Percentiles rank a stretch among this genome's conserved stretches.
Conservation (phyloP, 805 yeast genomes). For the Wickerhamomyces bovis region DNA sequence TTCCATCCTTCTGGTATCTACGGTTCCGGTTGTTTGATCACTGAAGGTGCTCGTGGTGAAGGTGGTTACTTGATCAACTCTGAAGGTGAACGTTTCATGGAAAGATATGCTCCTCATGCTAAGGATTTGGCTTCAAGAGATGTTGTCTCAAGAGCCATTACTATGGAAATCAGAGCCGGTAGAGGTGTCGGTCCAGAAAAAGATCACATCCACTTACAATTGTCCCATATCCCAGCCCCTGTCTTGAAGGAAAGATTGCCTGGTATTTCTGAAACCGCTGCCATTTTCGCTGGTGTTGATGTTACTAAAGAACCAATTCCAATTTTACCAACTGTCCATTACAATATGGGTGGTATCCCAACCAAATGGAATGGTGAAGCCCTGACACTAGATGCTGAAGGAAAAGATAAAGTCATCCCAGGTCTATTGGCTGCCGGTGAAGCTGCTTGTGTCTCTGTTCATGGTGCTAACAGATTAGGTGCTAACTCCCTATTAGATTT, state of each 20-base stretch:
- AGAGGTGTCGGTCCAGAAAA: slow-evolving; percentile 97
- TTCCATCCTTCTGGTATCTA: slow-evolving; percentile 99
- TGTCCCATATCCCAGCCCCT: slow-evolving; percentile 87
- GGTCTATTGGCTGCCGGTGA: slow-evolving; percentile 98
- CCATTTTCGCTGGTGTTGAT: slow-evolving; percentile 98
- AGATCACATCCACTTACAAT: slow-evolving; percentile 93
- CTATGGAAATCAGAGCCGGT: slow-evolving; percentile 97
- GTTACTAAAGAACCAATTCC: slow-evolving; percentile 99
- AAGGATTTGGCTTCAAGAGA: slow-evolving; percentile 98
- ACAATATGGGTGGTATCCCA: slow-evolving; percentile 99
- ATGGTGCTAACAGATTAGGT: slow-evolving; percentile 98
- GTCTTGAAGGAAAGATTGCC: slow-evolving; percentile 95
- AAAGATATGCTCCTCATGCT: slow-evolving; percentile 97
- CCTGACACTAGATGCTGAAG: slow-evolving; percentile 71
- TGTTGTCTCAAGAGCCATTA: slow-evolving; percentile 96
- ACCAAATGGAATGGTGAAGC: slow-evolving; percentile 97
- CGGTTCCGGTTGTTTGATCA: slow-evolving; percentile 97
- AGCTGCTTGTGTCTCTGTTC: slow-evolving; percentile 98
- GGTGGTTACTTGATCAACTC: slow-evolving; percentile 96
- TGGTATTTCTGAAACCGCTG: slow-evolving; percentile 98
- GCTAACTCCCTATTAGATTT: slow-evolving; percentile 95
- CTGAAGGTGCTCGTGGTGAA: slow-evolving; percentile 99
- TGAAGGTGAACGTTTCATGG: slow-evolving; percentile 99
- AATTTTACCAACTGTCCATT: slow-evolving; percentile 95
- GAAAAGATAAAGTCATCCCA: slow-evolving; percentile 86